Evolutionary conservation across 306 rosid species (phyloP).

Genomic region (Glycyrrhiza uralensis): DNA sequence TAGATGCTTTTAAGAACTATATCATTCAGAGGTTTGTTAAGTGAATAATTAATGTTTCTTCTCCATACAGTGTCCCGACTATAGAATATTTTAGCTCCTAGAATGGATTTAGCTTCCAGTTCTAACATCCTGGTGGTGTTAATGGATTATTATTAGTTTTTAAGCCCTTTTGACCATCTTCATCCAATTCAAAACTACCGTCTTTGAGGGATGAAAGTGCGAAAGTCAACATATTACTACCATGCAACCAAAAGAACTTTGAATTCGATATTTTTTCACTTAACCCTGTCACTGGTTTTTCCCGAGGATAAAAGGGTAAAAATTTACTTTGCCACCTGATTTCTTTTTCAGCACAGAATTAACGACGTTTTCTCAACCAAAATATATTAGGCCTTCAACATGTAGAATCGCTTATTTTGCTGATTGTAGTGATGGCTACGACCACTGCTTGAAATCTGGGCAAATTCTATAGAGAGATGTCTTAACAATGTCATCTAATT

Average conservation of each 20-base stretch:
- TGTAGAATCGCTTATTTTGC: not conserved
- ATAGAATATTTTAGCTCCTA: not conserved
- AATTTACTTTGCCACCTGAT: too few species aligned
- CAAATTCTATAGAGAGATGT: not conserved
- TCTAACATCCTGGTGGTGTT: not conserved
- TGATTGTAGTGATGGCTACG: constrained; percentile 9
- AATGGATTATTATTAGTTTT: not conserved
- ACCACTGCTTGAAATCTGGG: not conserved
- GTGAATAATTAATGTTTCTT: too few species aligned
- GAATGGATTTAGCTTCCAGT: not conserved
- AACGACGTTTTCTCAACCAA: too few species aligned
- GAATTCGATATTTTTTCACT: not conserved
- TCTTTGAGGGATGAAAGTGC: not conserved
- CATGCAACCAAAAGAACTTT: not conserved
- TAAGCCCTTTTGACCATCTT: not conserved
- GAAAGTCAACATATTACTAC: not conserved
- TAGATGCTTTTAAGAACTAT: constrained; percentile 37
- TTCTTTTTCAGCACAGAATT: too few species aligned
- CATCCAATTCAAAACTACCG: not conserved
- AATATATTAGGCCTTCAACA: not conserved
- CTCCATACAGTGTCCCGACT: not conserved
- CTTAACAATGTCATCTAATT: not conserved
- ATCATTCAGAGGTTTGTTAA: not conserved
- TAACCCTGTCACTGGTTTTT: too few species aligned
- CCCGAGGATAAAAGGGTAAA: too few species aligned